Evolutionary conservation across 305 asterid species (phyloP), one percentile per base, ranked within the genome.

Genomic region (Rubia tinctorum): DNA sequence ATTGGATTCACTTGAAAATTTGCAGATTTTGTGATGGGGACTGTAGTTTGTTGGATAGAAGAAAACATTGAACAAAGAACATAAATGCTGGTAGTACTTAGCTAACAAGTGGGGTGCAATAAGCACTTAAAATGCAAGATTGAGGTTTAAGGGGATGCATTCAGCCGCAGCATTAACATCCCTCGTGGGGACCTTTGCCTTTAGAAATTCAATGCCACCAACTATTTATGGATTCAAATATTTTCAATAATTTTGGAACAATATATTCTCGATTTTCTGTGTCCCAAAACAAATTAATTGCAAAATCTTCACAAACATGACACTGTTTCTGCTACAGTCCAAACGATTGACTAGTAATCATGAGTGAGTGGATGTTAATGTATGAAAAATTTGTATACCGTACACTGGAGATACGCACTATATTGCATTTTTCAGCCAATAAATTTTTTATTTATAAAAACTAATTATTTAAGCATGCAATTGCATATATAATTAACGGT

Each of bases 121-220:
- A 18, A 53, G 80, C 82, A 42, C 59, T 45, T 53, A 53, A 71
- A 63, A 51, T 64, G 61, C 74, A 71, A 67, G 27, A 60, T 69
- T 79, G 45, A 75, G 43, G 71, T 71, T 72, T 68, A 40, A 71
- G 90, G 90, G 90, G 83, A 79, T 89, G 95, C 71, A 87, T 73
- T 79, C 73, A 20, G 10, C 43, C 80, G 25, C 77, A 59, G 47
- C 71, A 53, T 66, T 49, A 73, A 74, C 79, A 65, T 78, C 67
- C 74, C 70, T 63, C 73, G 76, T 43, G 85, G 75, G 86, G 53
- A 84, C 84, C 83, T 75, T 77, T 61, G 66, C 13, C 66, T 77
- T 76, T 66, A 23, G 22, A 30, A 7, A 67, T 61, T 74, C 59
- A 53, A 62, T 69, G 20, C 76, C 25, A 18, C 61, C 74, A 72